Base-by-base conservation (phyloP, 192 early-diverging fungal genomes). In the Lobulomyces angularis region DNA sequence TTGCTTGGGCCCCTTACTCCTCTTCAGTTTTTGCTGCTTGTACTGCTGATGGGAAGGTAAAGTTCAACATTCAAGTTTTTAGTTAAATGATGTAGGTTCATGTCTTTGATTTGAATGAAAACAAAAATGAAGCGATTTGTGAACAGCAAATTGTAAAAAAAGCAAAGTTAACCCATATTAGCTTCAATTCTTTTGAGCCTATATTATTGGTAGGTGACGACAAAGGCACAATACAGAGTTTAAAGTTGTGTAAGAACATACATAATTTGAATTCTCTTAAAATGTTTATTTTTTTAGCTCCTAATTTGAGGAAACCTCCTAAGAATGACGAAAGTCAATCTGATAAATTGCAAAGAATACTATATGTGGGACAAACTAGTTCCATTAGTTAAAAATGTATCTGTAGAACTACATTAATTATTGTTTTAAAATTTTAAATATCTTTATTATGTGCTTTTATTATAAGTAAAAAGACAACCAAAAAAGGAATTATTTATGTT, bases 1-100 rank as follows among this genome's bases (percentile, higher is more conserved):
- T 77, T 19, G 74, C 70, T 26, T 77, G 74, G 74, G 67, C 74
- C 18, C 74, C 74, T n/a, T 77, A 68, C 50, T 71, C 70, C 18
- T 69, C 64, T 8, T 74, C 74, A 2, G 66, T 76, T 8, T 77
- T 77, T 49, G 71, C 74, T 2, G 74, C 71, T 0, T 70, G 51
- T 2, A 77, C 74, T 6, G 51, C 64, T 5, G 74, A 77, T 26
- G 74, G 74, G 46, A 71, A 72, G 56, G 74, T 77, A 45, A 2
- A n/a, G 9, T 27, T 52, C 40, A 33, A 38, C 18, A n/a, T 11
- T n/a, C 31, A 11, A n/a, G 9, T 14, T 25, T 26, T 8, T 28
- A 5, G 7, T 28, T 14, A 42, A 7, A 6, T 8, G n/a, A 2
- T 8, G 8, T 31, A 74, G 71, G 61, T 66, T 3, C 68, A 61